These are phyloP conservation scores for Thraustochytrium sp. DNA, from an alignment of 352 stramenopile genomes.

Conservation along the genomic window DNA sequence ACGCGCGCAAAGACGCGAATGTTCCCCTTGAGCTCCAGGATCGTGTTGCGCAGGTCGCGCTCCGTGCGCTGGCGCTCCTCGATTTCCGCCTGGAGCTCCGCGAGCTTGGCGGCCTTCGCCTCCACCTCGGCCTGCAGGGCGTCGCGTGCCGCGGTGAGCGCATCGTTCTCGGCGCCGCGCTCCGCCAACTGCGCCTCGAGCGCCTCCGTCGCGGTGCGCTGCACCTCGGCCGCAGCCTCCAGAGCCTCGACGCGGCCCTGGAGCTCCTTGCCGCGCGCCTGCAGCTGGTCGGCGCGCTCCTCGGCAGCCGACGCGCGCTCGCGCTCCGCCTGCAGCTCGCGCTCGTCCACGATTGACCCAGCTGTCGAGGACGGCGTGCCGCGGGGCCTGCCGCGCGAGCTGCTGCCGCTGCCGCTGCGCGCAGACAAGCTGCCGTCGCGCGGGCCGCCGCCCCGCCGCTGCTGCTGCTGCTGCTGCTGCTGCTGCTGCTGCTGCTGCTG, in stretches of 20 bases:
- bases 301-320: background rate
- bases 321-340: background rate
- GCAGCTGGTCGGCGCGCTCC: too few species aligned
- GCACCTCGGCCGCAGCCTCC: background rate
- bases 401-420: background rate
- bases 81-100: conserved; percentile 2
- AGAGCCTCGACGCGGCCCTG: background rate
- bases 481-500: too few species aligned
- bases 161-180: background rate
- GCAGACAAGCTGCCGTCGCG: background rate
- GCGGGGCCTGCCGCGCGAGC: background rate
- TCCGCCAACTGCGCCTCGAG: background rate
- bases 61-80: background rate
- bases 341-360: background rate
- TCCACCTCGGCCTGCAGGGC: background rate
- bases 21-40: conserved; percentile 84
- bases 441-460: background rate
- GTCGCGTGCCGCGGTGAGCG: background rate
- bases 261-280: background rate
- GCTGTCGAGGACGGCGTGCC: too few species aligned
- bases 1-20: conserved; percentile 82
- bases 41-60: conserved; percentile 48
- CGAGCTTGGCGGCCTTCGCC: background rate
- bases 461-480: too few species aligned
- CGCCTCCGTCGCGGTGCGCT: background rate